A percentile compares a stretch with the other conserved stretches of the same genome.
Conservation (phyloP, 2,329 filamentous ascomycete species). For the Drechslerella coelobrocha region DNA sequence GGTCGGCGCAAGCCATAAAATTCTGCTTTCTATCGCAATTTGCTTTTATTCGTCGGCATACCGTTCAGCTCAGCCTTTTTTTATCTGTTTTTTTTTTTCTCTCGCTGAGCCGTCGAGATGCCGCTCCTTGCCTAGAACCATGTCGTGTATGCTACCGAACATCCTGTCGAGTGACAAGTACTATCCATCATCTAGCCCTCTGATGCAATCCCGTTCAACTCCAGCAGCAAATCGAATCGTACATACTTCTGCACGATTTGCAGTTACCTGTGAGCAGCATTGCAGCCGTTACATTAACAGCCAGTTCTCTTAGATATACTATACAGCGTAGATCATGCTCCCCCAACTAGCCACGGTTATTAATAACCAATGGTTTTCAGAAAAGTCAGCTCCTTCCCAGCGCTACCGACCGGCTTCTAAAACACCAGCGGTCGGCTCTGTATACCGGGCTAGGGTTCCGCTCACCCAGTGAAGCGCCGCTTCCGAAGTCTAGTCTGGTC, state of each 20-base stretch:
- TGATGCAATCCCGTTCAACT: no score
- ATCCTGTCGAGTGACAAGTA: no score
- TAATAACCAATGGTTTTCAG: constrained; percentile 4
- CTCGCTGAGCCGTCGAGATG: neutral
- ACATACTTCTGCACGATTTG: no score
- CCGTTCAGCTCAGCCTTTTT: neutral
- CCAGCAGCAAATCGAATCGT: no score
- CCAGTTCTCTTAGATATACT: neutral
- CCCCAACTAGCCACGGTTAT: neutral
- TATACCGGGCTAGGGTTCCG: neutral
- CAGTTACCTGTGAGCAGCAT: no score
- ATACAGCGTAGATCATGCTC: neutral
- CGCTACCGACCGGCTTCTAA: neutral
- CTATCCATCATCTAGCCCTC: no score
- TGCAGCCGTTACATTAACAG: neutral
- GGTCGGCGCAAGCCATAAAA: neutral
- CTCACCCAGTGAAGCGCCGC: neutral
- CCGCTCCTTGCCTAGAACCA: neutral
- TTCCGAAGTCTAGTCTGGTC: neutral
- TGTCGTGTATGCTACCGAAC: no score
- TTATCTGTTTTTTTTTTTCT: neutral
- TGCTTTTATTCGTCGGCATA: neutral
- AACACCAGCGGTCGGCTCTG: neutral
- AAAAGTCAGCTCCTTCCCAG: neutral
- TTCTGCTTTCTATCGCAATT: neutral